A percentile compares a stretch with the other conserved stretches of the same genome.
Conservation (phyloP, 108 stramenopile genomes). For the Licmophora abbreviata region DNA sequence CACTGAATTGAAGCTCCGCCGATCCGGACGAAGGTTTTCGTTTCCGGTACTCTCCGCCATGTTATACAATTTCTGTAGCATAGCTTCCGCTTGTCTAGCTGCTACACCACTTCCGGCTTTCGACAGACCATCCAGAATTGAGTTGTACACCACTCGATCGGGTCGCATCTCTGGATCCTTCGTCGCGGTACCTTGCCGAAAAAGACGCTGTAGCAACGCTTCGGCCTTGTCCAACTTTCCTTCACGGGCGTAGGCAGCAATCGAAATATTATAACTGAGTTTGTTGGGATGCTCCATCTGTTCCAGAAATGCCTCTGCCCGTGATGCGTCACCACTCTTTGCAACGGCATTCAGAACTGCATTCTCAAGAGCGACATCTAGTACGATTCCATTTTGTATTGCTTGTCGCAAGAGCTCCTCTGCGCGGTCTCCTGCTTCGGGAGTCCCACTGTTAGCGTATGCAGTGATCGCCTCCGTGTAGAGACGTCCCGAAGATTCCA, state of each 20-base stretch:
- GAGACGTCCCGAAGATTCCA: too few relatives aligned
- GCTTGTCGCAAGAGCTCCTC: constrained; percentile 23
- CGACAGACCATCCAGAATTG: constrained; percentile 44
- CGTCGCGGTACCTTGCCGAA: constrained; percentile 22
- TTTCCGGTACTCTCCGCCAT: constrained; percentile 22
- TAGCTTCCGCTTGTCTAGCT: constrained; percentile 29
- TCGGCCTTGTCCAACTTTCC: constrained; percentile 51
- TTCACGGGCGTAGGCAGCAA: constrained; percentile 54
- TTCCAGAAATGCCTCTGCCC: constrained; percentile 24
- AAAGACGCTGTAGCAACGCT: constrained; percentile 42
- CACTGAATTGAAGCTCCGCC: constrained; percentile 32
- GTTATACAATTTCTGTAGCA: constrained; percentile 46
- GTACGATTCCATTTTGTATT: too few relatives aligned
- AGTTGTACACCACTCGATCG: constrained; percentile 47
- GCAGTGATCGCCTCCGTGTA: constrained; percentile 27
- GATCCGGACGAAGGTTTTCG: constrained; percentile 38
- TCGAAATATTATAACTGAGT: constrained; percentile 52
- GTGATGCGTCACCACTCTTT: constrained; percentile 48
- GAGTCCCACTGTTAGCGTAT: constrained; percentile 16
- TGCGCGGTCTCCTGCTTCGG: constrained; percentile 17
- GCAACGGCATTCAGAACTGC: constrained; percentile 43
- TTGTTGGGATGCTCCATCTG: constrained; percentile 41
- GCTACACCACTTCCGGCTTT: constrained; percentile 9
- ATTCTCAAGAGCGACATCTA: constrained; percentile 35
- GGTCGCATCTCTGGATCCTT: constrained; percentile 47